Evolutionary conservation across 805 yeast species (phyloP), one percentile per base, ranked within the genome.

Genomic region (Starmerella asiatica): DNA sequence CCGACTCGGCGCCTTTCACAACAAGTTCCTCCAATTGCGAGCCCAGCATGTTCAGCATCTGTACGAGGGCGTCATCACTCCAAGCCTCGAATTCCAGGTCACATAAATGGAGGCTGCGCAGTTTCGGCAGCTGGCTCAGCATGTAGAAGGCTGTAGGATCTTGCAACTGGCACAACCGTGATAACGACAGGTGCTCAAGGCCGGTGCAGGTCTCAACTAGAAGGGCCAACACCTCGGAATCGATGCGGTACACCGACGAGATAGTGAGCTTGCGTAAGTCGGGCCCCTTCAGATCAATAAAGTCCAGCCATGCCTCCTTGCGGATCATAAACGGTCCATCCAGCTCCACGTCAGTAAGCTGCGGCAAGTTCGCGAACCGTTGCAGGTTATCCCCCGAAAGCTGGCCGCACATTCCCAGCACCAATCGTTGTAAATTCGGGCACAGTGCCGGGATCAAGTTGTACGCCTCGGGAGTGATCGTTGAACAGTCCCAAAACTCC

Each of bases 401-500:
- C 50, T 81, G 86, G 4, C 98, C 98, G 64, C 97, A 88, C 96
- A 86, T 88, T 43, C 75, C 74, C 33, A 91, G 62, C 0, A 77
- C 77, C 32, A 91, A 56, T 1, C 65, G 57, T 47, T 71, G 75
- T 3, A 91, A 45, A 21, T 76, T 66, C 0, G 95, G 94, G 49
- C 94, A 82, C 55, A 63, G 79, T 0, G 93, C 67, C 0, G 86
- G 85, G 29, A 91, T 73, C 47, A 74, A 67, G 50, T 71, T 70
- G 45, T 77, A 68, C 0, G 91, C 71, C 44, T 71, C 78, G 30
- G 69, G 67, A 19, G 74, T 71, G 15, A 91, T 66, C 36, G 74
- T 75, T 0, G 95, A 84, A 57, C 99, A 91, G 60, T 91, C 99
- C 85, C 94, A 83, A 46, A 91, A 75, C 46, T 80, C 80, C 21